Percentiles rank a stretch among this genome's conserved stretches.
Conservation (phyloP, 176 grass and related monocot species). For the Aegilops longissima region DNA sequence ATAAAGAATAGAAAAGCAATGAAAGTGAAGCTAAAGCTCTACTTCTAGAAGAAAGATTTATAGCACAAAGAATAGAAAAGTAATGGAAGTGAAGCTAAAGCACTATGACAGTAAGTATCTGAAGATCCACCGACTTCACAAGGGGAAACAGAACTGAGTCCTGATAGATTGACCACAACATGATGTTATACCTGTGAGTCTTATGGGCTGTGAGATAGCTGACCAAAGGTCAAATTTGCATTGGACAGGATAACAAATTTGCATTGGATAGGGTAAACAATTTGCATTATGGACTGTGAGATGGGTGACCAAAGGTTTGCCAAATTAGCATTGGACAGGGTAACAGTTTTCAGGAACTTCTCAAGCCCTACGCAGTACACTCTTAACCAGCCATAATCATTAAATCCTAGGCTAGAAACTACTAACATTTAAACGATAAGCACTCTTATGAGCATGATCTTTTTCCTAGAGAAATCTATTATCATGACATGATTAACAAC, state of each 20-base stretch:
- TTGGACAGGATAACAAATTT: background rate
- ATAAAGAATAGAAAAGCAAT: background rate
- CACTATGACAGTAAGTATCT: background rate
- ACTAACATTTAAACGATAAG: background rate
- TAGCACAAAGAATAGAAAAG: background rate
- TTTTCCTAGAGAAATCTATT: background rate
- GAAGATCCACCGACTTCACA: background rate
- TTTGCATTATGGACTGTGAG: background rate
- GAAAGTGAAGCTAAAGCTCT: background rate
- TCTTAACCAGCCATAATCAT: background rate
- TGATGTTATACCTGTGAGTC: background rate
- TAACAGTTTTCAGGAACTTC: background rate
- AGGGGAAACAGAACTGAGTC: background rate
- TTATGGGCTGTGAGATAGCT: background rate
- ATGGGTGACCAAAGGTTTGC: background rate
- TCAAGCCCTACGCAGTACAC: background rate
- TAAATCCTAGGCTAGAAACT: background rate
- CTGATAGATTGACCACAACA: background rate
- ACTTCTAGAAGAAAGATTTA: background rate
- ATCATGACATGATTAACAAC: background rate
- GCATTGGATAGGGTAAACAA: background rate
- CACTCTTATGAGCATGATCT: background rate
- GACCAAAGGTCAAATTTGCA: background rate
- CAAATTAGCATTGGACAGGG: background rate
- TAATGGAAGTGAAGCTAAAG: background rate